Evolutionary conservation across 2,329 filamentous ascomycete genomes (phyloP), one percentile per base, ranked within the genome.

Genomic region (Monascus ruber): DNA sequence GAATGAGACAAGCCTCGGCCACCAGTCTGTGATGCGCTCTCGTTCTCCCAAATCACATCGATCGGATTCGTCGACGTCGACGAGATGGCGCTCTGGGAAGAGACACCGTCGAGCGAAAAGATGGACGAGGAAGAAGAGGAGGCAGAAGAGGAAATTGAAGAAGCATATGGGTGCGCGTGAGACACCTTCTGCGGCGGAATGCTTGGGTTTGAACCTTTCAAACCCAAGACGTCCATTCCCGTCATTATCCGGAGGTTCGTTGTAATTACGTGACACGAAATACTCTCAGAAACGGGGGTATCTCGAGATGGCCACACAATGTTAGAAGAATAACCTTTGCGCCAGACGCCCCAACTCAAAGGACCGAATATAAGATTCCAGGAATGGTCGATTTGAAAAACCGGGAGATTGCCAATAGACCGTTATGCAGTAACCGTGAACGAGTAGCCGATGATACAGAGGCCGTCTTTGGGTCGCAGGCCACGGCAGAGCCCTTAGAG

Each of bases 51-150:
- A 41, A 63, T 58, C 46, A 62, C 56, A 52, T 77, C 73, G 46
- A 75, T 76, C 42, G 76, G 74, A 55, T 73, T 71, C 43, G 76
- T 71, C 40, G 80, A 80, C 39, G 77, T 79, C 32, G 79, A 79
- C 44, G 81, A 79, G 52, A 82, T 77, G 39, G 83, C 85, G 45
- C 72, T 71, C 64, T 85, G 81, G 17, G 77, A 79, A 40, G 78
- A 81, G 37, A 71, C 56, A 32, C 63, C 60, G 55, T 76, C 74
- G 54, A 82, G 72, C 48, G 85, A 91, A 72, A 85, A 91, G 52
- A 86, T 72, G 28, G 85, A 91, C 40, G 79, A 76, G 42, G 81
- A 76, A 17, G 83, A 87, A 40, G 82, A 82, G 26, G 84, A 86
- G 42, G 82, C 77, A 50, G 83, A 84, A 41, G 81, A 81, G 55